phyloP scores from a whole-genome alignment of 768 basidiomycete species.

The Amanita pallidorosea region DNA sequence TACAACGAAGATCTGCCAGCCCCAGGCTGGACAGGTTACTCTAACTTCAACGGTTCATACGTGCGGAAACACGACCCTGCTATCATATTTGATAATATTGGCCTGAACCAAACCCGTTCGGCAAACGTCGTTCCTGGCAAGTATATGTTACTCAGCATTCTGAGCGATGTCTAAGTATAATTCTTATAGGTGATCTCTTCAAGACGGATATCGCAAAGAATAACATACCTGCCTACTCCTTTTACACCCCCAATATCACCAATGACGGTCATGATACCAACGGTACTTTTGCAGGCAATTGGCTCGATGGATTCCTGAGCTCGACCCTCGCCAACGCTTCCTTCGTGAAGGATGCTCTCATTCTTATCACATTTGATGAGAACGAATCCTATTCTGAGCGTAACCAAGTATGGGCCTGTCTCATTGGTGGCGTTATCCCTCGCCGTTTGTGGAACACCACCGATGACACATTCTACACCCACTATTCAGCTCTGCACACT shows the following conservation, averaged over 20 bases:
- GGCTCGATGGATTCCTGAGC: slow-evolving; percentile 38
- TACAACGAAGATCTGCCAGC: slow-evolving; percentile 52
- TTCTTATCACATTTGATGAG: slow-evolving; percentile 58
- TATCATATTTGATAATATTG: slow-evolving; percentile 40
- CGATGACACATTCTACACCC: slow-evolving; percentile 48
- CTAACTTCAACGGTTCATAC: slow-evolving; percentile 18
- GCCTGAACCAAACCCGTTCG: slow-evolving; percentile 27
- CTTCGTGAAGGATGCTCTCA: slow-evolving; percentile 43
- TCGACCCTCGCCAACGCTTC: slow-evolving; percentile 37
- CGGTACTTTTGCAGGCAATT: slow-evolving; percentile 33
- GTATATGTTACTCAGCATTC: slow-evolving; percentile 19
- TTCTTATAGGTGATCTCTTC: slow-evolving; percentile 12
- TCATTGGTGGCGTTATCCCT: slow-evolving; percentile 35
- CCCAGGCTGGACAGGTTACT: slow-evolving; percentile 34
- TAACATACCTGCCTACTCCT: slow-evolving; percentile 46
- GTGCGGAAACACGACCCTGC: slow-evolving; percentile 28
- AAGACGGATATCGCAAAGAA: slow-evolving; percentile 40
- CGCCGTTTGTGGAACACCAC: slow-evolving; percentile 25
- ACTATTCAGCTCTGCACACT: slow-evolving; percentile 48
- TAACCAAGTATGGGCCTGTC: slow-evolving; percentile 35
- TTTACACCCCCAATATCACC: slow-evolving; percentile 51
- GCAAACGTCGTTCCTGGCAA: slow-evolving; percentile 48
- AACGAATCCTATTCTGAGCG: slow-evolving; percentile 27
- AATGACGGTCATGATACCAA: slow-evolving; percentile 56
- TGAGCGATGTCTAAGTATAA: no score